Percentiles rank a stretch among this genome's conserved stretches.
phyloP scores from a whole-genome alignment of 345 rosid species.

The Hirschfeldia incana region DNA sequence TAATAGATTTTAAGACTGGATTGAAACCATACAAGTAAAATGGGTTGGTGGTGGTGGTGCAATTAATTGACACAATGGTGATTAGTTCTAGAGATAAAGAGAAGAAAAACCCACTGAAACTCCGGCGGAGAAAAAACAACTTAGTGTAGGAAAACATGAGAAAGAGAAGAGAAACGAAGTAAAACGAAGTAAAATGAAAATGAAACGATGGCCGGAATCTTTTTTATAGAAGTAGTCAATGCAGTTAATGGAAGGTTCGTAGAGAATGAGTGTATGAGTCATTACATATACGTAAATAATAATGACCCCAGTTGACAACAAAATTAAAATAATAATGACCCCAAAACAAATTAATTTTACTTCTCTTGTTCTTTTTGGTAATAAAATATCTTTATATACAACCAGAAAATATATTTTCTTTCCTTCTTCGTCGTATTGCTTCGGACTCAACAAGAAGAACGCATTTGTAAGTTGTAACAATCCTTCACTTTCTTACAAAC shows the following conservation, averaged over 20 bases:
- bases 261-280: constrained; percentile 1
- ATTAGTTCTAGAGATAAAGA: constrained; percentile 7
- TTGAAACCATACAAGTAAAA: neutral
- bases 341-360: neutral
- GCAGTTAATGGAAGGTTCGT: constrained; percentile 20
- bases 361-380: neutral
- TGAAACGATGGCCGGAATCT: neutral
- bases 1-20: neutral
- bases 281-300: neutral
- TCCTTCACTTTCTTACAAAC: too few relatives aligned
- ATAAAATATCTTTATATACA: neutral
- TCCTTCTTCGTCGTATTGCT: constrained; percentile 10
- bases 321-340: neutral
- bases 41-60: neutral
- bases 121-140: constrained; percentile 15
- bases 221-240: constrained; percentile 1
- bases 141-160: constrained; percentile 16
- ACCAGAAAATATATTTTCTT: neutral
- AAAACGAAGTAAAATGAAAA: neutral
- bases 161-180: neutral
- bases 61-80: constrained; percentile 19
- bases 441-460: neutral
- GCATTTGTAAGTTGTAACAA: neutral
- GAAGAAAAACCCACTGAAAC: constrained; percentile 11
- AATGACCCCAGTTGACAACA: neutral